phyloP scores from a whole-genome alignment of 164 flowering plant species.

The Vitis vinifera region ASM3070453v1 NC_081807.1:2980001-2980500 shows the following conservation, averaged over 20 bases:
- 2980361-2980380: neutral
- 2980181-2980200: neutral
- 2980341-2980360: neutral
- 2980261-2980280: neutral
- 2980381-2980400: too few relatives aligned
- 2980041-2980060: conserved; percentile 3
- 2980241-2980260: neutral
- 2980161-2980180: neutral
- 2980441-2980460: neutral
- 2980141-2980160: conserved; percentile 2
- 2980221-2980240: neutral
- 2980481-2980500: neutral
- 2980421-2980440: neutral
- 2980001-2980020: conserved; percentile 36
- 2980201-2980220: neutral
- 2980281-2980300: neutral
- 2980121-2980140: neutral
- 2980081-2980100: neutral
- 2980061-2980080: neutral
- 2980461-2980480: neutral
- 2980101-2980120: conserved; percentile 2
- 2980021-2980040: conserved; percentile 10
- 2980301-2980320: neutral
- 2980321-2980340: neutral
- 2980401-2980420: neutral